Evolutionary conservation across 2,329 filamentous ascomycete genomes (phyloP).

Genomic region (Sphaerulina populicola): DNA sequence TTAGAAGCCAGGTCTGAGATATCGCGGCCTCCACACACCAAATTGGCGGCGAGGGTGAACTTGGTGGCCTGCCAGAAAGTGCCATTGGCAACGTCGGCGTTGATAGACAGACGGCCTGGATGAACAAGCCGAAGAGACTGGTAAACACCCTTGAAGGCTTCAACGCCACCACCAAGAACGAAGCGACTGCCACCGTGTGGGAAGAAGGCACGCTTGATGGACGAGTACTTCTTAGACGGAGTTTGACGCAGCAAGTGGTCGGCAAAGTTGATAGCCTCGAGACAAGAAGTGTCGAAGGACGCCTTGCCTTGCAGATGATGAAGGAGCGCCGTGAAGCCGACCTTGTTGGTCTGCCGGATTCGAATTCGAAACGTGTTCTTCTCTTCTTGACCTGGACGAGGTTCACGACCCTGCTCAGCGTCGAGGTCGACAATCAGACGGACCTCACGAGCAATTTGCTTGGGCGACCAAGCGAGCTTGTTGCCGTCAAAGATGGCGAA

Average conservation of each 20-base stretch:
- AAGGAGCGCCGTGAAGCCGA: conserved; percentile 59
- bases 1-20: conserved; percentile 25
- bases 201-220: conserved; percentile 81
- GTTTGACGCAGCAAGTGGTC: conserved; percentile 79
- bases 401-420: conserved; percentile 46
- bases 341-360: conserved; percentile 56
- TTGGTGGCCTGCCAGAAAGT: conserved; percentile 63
- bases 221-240: conserved; percentile 58
- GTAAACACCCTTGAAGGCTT: conserved; percentile 84
- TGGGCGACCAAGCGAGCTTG: conserved; percentile 70
- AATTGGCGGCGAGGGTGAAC: conserved; percentile 32
- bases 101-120: conserved; percentile 56
- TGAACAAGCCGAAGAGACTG: conserved; percentile 71
- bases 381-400: conserved; percentile 21
- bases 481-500: conserved; percentile 73
- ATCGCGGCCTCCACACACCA: conserved; percentile 25
- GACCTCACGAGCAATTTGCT: conserved; percentile 28
- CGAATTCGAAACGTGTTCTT: conserved; percentile 52
- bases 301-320: conserved; percentile 56
- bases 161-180: conserved; percentile 56
- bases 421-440: conserved; percentile 63
- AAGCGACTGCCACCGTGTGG: conserved; percentile 42
- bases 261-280: conserved; percentile 80
- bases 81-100: conserved; percentile 84
- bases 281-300: conserved; percentile 56